Conservation (phyloP, 2,329 filamentous ascomycete genomes). For the Fusarium fracticaudum region DNA sequence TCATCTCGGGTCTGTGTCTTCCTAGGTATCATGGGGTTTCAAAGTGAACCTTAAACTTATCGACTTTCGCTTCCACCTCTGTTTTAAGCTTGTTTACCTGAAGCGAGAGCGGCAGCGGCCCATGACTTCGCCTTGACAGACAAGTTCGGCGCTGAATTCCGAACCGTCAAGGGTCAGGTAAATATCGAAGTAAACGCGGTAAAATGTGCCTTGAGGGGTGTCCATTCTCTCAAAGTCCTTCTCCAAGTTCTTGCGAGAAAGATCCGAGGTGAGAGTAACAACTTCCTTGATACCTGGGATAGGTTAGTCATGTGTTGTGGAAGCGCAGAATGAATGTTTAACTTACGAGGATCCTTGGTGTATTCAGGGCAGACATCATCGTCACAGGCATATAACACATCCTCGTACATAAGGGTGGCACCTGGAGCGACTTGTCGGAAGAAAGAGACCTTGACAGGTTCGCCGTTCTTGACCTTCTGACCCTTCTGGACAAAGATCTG, state of each 20-base stretch:
- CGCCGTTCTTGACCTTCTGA: slow-evolving; percentile 98
- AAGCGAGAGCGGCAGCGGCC: slow-evolving; percentile 94
- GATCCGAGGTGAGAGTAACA: slow-evolving; percentile 94
- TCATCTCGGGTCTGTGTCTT: slow-evolving; percentile 26
- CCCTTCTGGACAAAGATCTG: slow-evolving; percentile 99
- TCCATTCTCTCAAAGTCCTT: slow-evolving; percentile 99
- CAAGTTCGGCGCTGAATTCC: slow-evolving; percentile 96
- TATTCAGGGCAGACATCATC: slow-evolving; percentile 99
- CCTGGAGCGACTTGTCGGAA: slow-evolving; percentile 98
- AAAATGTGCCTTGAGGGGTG: slow-evolving; percentile 95
- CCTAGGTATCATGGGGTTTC: slow-evolving; percentile 43
- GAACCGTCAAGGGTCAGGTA: slow-evolving; percentile 96
- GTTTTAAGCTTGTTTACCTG: slow-evolving; percentile 56
- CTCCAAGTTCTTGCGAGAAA: slow-evolving; percentile 97
- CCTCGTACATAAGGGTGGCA: slow-evolving; percentile 98
- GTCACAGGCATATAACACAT: slow-evolving; percentile 96
- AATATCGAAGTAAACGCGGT: slow-evolving; percentile 81
- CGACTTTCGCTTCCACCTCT: slow-evolving; percentile 29
- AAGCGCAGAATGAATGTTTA: background rate
- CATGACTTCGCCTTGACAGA: slow-evolving; percentile 99
- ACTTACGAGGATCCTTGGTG: slow-evolving; percentile 98
- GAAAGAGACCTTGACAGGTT: slow-evolving; percentile 98
- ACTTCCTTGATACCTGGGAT: slow-evolving; percentile 94
- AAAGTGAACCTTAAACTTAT: slow-evolving; percentile 39
- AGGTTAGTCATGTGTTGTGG: slow-evolving; percentile 40